These are phyloP conservation scores for Musa troglodytarum DNA, from an alignment of 176 grass and related monocot genomes.

Conservation along the genomic window DNA sequence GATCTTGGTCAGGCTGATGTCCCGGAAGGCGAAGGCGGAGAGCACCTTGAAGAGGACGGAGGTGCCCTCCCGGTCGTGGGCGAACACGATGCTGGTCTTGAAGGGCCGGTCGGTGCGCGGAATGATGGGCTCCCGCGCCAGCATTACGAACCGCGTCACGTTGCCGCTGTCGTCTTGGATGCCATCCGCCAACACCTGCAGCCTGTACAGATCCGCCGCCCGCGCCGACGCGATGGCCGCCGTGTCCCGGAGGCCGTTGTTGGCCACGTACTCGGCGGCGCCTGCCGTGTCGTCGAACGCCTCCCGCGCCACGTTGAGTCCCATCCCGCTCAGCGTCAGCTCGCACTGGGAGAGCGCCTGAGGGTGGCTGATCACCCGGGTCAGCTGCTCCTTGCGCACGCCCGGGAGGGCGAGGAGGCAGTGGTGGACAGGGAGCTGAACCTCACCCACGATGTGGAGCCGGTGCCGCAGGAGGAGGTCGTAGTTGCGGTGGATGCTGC, in stretches of 20 bases:
- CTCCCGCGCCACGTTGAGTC: constrained; percentile 91
- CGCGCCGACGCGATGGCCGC: constrained; percentile 79
- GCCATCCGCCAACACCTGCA: constrained; percentile 72
- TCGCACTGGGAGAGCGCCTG: constrained; percentile 95
- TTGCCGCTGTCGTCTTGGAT: constrained; percentile 87
- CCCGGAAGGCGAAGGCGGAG: neutral
- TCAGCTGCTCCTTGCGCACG: constrained; percentile 72
- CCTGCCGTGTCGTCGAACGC: constrained; percentile 94
- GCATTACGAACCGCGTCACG: constrained; percentile 88
- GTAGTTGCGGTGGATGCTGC: constrained; percentile 98
- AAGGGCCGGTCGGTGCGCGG: constrained; percentile 84
- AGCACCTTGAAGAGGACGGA: neutral
- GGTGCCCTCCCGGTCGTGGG: neutral
- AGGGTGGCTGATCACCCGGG: constrained; percentile 89
- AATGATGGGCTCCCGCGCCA: constrained; percentile 80
- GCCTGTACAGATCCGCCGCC: constrained; percentile 73
- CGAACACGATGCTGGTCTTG: constrained; percentile 70
- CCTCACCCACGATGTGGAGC: constrained; percentile 94
- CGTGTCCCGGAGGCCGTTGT: constrained; percentile 68
- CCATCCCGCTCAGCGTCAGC: constrained; percentile 71
- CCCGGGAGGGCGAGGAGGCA: constrained; percentile 85
- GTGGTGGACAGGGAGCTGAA: constrained; percentile 92
- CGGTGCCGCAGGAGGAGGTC: constrained; percentile 90
- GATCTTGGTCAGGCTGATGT: constrained; percentile 5
- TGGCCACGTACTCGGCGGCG: constrained; percentile 61